Evolutionary conservation across 805 yeast genomes (phyloP).

Genomic region (Jamesozyma gamospora): DNA sequence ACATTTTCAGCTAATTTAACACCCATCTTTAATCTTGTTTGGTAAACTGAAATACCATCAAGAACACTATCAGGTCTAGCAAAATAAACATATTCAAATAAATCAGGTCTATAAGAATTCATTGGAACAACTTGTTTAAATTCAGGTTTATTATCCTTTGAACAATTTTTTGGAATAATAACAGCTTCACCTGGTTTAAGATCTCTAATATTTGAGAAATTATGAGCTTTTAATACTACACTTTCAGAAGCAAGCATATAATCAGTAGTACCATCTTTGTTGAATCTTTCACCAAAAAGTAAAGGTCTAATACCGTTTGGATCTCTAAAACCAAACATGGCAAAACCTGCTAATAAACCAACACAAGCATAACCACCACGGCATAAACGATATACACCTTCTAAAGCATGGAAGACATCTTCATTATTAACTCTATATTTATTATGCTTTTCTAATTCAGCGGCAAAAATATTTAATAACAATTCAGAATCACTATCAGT

Average conservation of each 20-base stretch:
- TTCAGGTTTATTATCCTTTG: conserved; percentile 46
- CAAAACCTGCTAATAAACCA: conserved; percentile 93
- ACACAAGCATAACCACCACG: conserved; percentile 97
- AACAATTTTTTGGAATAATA: conserved; percentile 69
- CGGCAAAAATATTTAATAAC: conserved; percentile 79
- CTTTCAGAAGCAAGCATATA: conserved; percentile 94
- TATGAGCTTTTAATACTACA: conserved; percentile 88
- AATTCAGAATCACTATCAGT: conserved; percentile 95
- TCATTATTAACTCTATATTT: conserved; percentile 86
- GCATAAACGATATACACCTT: conserved; percentile 68
- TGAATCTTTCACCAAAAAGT: conserved; percentile 70
- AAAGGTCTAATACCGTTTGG: conserved; percentile 95
- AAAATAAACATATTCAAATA: conserved; percentile 94
- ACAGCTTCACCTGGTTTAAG: conserved; percentile 94
- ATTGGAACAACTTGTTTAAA: conserved; percentile 78
- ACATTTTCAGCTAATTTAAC: conserved; percentile 73
- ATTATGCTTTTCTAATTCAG: conserved; percentile 82
- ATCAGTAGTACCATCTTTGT: conserved; percentile 61
- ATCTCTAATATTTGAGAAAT: conserved; percentile 71
- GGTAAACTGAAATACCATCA: conserved; percentile 94
- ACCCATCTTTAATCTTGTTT: conserved; percentile 91
- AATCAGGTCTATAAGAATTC: conserved; percentile 80
- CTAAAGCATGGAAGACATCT: conserved; percentile 78
- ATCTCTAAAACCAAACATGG: conserved; percentile 90
- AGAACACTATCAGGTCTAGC: conserved; percentile 95